Conservation (phyloP, 129 eudicot species). For the Glebionis coronaria region DNA sequence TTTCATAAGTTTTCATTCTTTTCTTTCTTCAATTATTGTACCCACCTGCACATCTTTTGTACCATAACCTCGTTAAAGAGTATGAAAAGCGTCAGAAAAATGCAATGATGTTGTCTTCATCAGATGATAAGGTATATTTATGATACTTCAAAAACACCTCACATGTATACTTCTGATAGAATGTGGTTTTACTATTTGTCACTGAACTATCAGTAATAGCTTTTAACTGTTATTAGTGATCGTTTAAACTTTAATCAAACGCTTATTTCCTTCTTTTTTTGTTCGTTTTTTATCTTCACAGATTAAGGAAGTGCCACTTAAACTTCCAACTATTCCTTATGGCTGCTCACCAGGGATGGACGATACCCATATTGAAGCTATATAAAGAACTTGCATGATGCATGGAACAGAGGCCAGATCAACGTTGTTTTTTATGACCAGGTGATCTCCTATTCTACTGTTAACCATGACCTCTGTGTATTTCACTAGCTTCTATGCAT, state of each 20-base stretch:
- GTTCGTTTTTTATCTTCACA: slow-evolving; percentile 25
- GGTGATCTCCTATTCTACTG: slow-evolving; percentile 36
- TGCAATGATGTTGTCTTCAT: slow-evolving; percentile 23
- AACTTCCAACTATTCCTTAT: slow-evolving; percentile 38
- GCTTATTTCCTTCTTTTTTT: background rate
- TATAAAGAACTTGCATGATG: slow-evolving; percentile 65
- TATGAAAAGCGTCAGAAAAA: too few species aligned
- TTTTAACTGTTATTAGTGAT: too few species aligned
- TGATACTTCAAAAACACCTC: too few species aligned
- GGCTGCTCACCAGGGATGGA: slow-evolving; percentile 41
- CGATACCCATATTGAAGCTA: slow-evolving; percentile 33
- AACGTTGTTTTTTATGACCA: slow-evolving; percentile 63
- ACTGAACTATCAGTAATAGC: too few species aligned
- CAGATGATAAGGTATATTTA: slow-evolving; percentile 48
- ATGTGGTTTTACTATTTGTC: too few species aligned
- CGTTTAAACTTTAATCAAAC: background rate
- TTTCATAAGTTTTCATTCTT: too few species aligned
- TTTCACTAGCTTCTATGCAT: too few species aligned
- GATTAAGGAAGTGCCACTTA: slow-evolving; percentile 31
- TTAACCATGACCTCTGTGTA: background rate
- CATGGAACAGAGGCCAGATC: slow-evolving; percentile 46
- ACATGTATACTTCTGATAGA: too few species aligned
- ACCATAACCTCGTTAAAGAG: slow-evolving; percentile 43
- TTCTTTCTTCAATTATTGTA: too few species aligned
- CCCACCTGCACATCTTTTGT: too few species aligned